A percentile compares a stretch with the other conserved stretches of the same genome.
phyloP scores from a whole-genome alignment of 129 eudicot genomes.

The Oenanthe sinensis region DNA sequence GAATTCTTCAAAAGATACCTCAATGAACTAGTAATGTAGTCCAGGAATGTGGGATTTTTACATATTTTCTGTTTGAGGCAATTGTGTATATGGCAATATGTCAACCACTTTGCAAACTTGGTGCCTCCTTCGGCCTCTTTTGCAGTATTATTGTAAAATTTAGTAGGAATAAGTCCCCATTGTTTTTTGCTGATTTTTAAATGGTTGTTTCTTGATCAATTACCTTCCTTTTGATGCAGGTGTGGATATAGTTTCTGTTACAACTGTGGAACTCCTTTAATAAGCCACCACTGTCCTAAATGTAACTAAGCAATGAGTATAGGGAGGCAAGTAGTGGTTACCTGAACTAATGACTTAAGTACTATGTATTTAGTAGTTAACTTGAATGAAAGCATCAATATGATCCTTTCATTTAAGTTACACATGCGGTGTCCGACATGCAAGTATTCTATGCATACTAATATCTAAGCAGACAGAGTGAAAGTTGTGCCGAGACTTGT shows the following conservation, averaged over 20 bases:
- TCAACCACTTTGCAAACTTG: background rate
- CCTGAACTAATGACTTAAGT: background rate
- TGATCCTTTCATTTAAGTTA: too few species aligned
- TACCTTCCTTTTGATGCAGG: background rate
- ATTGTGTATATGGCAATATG: background rate
- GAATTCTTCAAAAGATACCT: background rate
- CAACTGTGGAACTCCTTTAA: constrained; percentile 16
- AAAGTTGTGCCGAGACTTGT: background rate
- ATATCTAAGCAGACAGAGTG: background rate
- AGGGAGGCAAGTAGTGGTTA: background rate
- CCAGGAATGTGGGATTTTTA: background rate
- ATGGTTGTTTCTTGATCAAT: background rate
- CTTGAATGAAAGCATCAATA: background rate
- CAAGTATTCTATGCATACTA: background rate
- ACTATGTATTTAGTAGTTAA: background rate
- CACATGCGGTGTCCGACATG: too few species aligned
- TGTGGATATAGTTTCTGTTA: constrained; percentile 12
- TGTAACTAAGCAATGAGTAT: constrained; percentile 16
- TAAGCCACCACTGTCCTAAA: constrained; percentile 16
- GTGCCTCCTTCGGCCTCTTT: background rate
- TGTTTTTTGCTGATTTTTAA: background rate
- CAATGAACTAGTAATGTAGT: background rate
- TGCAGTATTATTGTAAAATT: background rate
- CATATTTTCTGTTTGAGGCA: background rate
- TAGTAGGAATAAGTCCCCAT: background rate